Evolutionary conservation across 768 basidiomycete species (phyloP).

Genomic region (Boletus reticuloceps): DNA sequence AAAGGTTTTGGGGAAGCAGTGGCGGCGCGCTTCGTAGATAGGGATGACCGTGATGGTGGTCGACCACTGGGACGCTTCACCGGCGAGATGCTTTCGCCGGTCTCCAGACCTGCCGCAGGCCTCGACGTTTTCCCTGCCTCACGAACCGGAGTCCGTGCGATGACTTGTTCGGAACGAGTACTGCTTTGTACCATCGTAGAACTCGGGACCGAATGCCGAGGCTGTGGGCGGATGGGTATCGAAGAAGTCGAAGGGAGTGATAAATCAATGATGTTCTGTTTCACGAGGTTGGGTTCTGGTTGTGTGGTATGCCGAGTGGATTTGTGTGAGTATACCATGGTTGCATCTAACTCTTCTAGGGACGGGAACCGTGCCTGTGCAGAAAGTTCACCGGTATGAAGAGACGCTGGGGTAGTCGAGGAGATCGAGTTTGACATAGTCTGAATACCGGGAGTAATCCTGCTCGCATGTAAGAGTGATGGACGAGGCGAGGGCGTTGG

Average conservation of each 20-base stretch:
- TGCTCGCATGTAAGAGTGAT: conserved; percentile 12
- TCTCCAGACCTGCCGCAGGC: conserved; percentile 11
- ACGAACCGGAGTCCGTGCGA: conserved; percentile 53
- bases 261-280: conserved; percentile 20
- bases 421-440: conserved; percentile 36
- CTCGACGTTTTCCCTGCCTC: conserved; percentile 25
- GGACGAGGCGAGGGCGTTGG: conserved; percentile 32
- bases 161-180: conserved; percentile 55
- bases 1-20: conserved; percentile 44
- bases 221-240: conserved; percentile 20
- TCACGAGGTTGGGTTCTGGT: conserved; percentile 10
- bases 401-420: conserved; percentile 32
- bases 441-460: conserved; percentile 13
- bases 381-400: conserved; percentile 41
- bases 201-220: conserved; percentile 13
- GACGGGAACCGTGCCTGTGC: conserved; percentile 83
- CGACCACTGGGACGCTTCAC: conserved; percentile 19
- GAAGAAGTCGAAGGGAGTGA: conserved; percentile 24
- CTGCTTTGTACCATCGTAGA: conserved; percentile 33
- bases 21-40: conserved; percentile 49
- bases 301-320: conserved; percentile 15
- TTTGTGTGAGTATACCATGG: conserved; percentile 36
- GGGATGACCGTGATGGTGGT: conserved; percentile 38
- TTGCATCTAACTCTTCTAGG: conserved; percentile 76
- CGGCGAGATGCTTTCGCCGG: conserved; percentile 11